Conservation (phyloP, 176 grass and related monocot species). For the Neostapfia colusana region DNA sequence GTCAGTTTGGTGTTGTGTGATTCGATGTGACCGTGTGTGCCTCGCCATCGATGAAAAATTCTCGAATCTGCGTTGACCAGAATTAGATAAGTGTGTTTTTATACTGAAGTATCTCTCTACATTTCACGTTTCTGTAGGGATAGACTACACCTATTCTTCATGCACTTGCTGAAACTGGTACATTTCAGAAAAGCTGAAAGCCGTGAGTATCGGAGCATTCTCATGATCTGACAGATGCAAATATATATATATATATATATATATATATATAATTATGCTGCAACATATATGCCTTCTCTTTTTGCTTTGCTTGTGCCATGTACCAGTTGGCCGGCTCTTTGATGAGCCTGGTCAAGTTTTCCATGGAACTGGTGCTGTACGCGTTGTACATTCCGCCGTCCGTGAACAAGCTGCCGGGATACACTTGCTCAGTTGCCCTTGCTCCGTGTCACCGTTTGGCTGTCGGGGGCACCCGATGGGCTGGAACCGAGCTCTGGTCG, state of each 20-base stretch:
- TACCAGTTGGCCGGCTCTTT: not conserved
- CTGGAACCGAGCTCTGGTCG: too few relatives aligned
- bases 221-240: not conserved
- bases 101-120: not conserved
- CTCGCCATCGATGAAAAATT: constrained; percentile 12
- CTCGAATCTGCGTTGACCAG: constrained; percentile 32
- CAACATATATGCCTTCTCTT: not conserved
- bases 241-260: too few relatives aligned
- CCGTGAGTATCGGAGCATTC: not conserved
- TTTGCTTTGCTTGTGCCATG: not conserved
- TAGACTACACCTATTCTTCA: not conserved
- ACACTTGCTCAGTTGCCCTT: not conserved
- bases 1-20: too few relatives aligned
- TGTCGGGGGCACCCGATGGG: too few relatives aligned
- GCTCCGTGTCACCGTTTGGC: too few relatives aligned
- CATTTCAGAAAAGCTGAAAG: not conserved
- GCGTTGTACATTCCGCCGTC: too few relatives aligned
- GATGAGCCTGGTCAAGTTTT: not conserved
- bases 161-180: not conserved
- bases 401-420: not conserved
- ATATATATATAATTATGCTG: too few relatives aligned
- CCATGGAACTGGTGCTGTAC: not conserved
- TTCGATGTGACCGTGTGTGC: constrained; percentile 36
- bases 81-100: constrained; percentile 29
- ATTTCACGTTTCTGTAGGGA: not conserved